Evolutionary conservation across 2,329 filamentous ascomycete genomes (phyloP).

Genomic region (Ambrosiella cleistominuta): DNA sequence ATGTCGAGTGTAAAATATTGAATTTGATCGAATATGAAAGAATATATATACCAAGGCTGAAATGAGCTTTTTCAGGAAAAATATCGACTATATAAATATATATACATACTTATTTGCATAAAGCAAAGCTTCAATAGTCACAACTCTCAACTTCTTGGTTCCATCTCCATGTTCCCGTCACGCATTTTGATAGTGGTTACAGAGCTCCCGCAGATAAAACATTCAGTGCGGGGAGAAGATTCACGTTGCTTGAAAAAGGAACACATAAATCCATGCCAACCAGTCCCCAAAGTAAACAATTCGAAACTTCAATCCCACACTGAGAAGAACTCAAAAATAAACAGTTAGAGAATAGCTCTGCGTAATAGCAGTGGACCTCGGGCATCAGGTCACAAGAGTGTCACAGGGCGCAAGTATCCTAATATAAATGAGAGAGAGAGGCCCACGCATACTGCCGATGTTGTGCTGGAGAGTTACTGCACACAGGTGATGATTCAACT

Average conservation of each 20-base stretch:
- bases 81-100: too few species aligned
- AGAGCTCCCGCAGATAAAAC: background rate
- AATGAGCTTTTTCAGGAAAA: too few species aligned
- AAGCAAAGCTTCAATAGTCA: too few species aligned
- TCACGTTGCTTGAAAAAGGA: background rate
- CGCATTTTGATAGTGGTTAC: too few species aligned
- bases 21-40: too few species aligned
- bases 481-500: too few species aligned
- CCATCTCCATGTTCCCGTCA: too few species aligned
- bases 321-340: background rate
- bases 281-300: background rate
- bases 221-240: background rate
- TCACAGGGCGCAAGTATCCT: background rate
- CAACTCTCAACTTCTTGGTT: too few species aligned
- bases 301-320: background rate
- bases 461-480: too few species aligned
- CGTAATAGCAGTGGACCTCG: background rate
- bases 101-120: too few species aligned
- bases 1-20: background rate
- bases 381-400: background rate
- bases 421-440: background rate
- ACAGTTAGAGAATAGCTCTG: background rate
- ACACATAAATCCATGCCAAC: background rate
- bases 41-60: too few species aligned
- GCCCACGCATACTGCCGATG: background rate